These are phyloP conservation scores for Maudiozyma humilis DNA, from an alignment of 1,139 yeast genomes.

Conservation along the genomic window DNA sequence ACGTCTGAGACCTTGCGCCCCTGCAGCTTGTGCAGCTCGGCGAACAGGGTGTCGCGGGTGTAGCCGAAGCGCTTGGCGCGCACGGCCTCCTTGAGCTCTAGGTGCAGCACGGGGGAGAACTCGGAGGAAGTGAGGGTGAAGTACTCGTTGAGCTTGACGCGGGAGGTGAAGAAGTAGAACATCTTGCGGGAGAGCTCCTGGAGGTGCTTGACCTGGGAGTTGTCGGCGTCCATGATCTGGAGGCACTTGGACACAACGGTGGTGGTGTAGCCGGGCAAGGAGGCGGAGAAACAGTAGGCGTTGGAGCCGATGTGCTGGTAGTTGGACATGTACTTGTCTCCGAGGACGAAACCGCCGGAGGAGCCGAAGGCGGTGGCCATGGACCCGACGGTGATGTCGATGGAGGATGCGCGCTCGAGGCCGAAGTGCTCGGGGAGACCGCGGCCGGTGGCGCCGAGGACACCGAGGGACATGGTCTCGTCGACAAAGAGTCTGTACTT, in stretches of 20 bases:
- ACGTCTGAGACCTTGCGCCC: slow-evolving; percentile 30
- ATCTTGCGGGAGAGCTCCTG: slow-evolving; percentile 34
- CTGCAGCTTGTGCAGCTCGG: slow-evolving; percentile 22
- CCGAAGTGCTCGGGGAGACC: slow-evolving; percentile 68
- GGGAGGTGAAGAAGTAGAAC: slow-evolving; percentile 33
- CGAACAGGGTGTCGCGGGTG: slow-evolving; percentile 25
- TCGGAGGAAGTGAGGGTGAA: slow-evolving; percentile 50
- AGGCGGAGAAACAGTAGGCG: slow-evolving; percentile 91
- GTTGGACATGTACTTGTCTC: slow-evolving; percentile 72
- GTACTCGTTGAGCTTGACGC: slow-evolving; percentile 31
- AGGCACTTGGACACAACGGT: slow-evolving; percentile 60
- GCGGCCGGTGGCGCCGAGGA: slow-evolving; percentile 75
- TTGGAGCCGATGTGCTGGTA: slow-evolving; percentile 87
- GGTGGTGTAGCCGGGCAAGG: slow-evolving; percentile 89
- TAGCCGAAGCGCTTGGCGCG: slow-evolving; percentile 26
- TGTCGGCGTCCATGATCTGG: slow-evolving; percentile 36
- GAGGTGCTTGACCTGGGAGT: slow-evolving; percentile 31
- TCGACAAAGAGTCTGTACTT: slow-evolving; percentile 83
- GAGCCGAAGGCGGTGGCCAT: slow-evolving; percentile 79
- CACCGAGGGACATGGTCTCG: slow-evolving; percentile 81
- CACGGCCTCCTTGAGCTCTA: slow-evolving; percentile 41
- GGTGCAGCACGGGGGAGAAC: slow-evolving; percentile 60
- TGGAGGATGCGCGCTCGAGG: slow-evolving; percentile 48
- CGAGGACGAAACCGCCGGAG: slow-evolving; percentile 93
- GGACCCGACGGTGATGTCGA: slow-evolving; percentile 83